phyloP scores from a whole-genome alignment of 345 rosid species.

The Dovyalis caffra region DNA sequence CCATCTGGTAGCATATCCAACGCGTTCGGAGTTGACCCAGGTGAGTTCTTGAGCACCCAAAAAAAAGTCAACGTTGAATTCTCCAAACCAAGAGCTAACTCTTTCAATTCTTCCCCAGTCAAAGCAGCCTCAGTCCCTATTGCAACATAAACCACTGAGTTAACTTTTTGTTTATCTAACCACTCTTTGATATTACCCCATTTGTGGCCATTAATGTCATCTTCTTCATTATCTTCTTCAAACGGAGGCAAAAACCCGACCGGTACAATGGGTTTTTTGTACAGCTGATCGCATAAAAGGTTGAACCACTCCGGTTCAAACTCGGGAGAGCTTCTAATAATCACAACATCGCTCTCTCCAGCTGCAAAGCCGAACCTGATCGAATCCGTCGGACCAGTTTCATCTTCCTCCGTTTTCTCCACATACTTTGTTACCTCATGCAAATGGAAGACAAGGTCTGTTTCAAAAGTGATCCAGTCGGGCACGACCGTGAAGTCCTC shows the following conservation, averaged over 20 bases:
- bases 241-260: constrained; percentile 48
- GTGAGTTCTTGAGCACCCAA: constrained; percentile 35
- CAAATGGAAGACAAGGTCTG: constrained; percentile 17
- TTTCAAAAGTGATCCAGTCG: constrained; percentile 29
- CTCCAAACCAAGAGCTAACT: constrained; percentile 50
- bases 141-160: constrained; percentile 48
- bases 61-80: constrained; percentile 41
- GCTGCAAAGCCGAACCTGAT: constrained; percentile 41
- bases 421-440: constrained; percentile 40
- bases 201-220: background rate
- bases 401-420: constrained; percentile 42
- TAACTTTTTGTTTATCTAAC: constrained; percentile 34
- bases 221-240: constrained; percentile 16
- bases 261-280: constrained; percentile 39
- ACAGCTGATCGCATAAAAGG: constrained; percentile 26
- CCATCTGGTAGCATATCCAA: constrained; percentile 22
- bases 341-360: constrained; percentile 34
- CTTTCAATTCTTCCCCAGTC: constrained; percentile 25
- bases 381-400: constrained; percentile 36
- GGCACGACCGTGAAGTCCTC: constrained; percentile 36
- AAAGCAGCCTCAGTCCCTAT: constrained; percentile 46
- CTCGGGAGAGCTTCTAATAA: constrained; percentile 41
- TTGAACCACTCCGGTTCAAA: constrained; percentile 55
- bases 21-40: constrained; percentile 10
- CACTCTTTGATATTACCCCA: constrained; percentile 38